These are phyloP conservation scores for Diversispora epigaea DNA, from an alignment of 192 early-diverging fungal species.

Conservation along the genomic window DNA sequence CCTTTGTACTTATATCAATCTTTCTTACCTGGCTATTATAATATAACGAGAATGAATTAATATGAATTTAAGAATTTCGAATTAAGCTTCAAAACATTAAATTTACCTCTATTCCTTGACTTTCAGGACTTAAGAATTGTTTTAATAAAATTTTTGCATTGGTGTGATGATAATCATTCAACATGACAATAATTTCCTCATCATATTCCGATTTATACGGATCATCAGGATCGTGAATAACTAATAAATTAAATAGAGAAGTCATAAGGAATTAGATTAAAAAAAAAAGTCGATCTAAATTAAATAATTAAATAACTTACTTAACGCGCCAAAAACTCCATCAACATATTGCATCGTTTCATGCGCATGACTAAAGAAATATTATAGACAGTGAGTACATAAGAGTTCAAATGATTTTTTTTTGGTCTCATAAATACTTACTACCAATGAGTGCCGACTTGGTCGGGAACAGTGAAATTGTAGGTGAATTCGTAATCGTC, in stretches of 20 bases:
- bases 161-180: constrained; percentile 42
- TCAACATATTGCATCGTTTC: constrained; percentile 39
- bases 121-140: constrained; percentile 35
- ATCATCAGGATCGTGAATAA: constrained; percentile 40
- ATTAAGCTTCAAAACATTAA: constrained; percentile 32
- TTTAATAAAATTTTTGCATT: constrained; percentile 39
- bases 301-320: constrained; percentile 33
- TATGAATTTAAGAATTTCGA: constrained; percentile 34
- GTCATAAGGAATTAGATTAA: constrained; percentile 26
- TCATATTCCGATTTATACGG: constrained; percentile 40
- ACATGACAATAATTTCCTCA: constrained; percentile 46
- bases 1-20: constrained; percentile 31
- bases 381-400: constrained; percentile 30
- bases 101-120: constrained; percentile 35
- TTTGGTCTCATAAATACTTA: constrained; percentile 33
- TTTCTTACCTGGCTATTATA: constrained; percentile 35
- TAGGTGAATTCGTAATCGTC: constrained; percentile 42
- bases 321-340: constrained; percentile 36
- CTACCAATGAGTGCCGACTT: constrained; percentile 53
- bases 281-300: constrained; percentile 32
- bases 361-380: constrained; percentile 45
- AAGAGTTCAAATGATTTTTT: constrained; percentile 28
- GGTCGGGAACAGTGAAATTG: constrained; percentile 40
- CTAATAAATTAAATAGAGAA: constrained; percentile 33
- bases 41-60: constrained; percentile 35